Evolutionary conservation across 2,329 filamentous ascomycete genomes (phyloP).

Genomic region (Venturia carpophila): DNA sequence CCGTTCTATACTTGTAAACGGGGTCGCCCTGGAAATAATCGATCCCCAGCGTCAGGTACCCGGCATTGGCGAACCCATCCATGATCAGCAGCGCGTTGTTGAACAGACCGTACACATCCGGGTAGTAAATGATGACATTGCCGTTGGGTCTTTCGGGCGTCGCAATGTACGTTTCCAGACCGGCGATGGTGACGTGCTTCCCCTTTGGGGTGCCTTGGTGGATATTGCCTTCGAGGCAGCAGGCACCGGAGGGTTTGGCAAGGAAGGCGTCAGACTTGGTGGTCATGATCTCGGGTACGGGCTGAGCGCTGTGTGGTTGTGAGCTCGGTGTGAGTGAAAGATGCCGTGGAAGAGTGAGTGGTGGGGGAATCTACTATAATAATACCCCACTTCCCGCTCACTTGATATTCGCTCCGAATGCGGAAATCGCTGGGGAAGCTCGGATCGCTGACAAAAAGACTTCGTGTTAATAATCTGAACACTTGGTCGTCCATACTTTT

Average conservation of each 20-base stretch:
- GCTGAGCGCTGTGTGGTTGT: neutral
- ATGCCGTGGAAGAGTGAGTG: neutral
- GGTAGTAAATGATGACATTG: slow-evolving; percentile 40
- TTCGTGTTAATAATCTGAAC: too few relatives aligned
- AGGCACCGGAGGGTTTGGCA: slow-evolving; percentile 31
- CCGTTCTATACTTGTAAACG: slow-evolving; percentile 35
- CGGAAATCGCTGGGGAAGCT: neutral
- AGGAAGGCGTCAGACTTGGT: slow-evolving; percentile 19
- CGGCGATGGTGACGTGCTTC: slow-evolving; percentile 28
- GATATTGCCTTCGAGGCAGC: slow-evolving; percentile 35
- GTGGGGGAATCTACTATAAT: neutral
- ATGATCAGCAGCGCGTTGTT: slow-evolving; percentile 39
- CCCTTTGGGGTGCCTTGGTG: slow-evolving; percentile 36
- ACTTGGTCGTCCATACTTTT: too few relatives aligned
- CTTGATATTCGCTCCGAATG: neutral
- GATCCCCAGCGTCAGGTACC: slow-evolving; percentile 37
- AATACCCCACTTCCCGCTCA: neutral
- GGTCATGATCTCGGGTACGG: neutral
- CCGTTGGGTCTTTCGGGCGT: slow-evolving; percentile 32
- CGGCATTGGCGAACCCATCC: slow-evolving; percentile 40
- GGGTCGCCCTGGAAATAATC: slow-evolving; percentile 43
- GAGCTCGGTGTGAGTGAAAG: neutral
- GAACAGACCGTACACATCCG: slow-evolving; percentile 40
- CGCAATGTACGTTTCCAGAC: slow-evolving; percentile 35
- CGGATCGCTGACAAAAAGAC: neutral